Base-by-base conservation (phyloP, 306 rosid genomes). In the Prunus campanulata region DNA sequence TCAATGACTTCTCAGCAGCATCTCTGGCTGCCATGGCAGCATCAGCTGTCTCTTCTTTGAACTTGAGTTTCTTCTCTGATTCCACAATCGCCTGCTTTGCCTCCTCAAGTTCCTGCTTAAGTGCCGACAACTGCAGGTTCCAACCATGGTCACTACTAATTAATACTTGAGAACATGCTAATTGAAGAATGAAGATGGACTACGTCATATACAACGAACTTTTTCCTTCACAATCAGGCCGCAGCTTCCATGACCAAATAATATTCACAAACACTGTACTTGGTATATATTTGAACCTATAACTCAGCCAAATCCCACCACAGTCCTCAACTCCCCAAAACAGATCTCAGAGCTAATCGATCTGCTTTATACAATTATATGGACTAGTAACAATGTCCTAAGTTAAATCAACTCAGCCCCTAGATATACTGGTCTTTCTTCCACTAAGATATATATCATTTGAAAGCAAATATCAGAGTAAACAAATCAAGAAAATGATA, bases 1-100 rank as follows among this genome's bases (percentile, higher is more conserved):
- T 91, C 63, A 96, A 83, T 63, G 98, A 96, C 75, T 96, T 92
- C 87, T 96, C 98, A 16, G 99, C 98, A 68, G 99, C 99, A 86
- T 96, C 97, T 91, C 98, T 93, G 57, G 99, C 99, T 54, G 97
- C 97, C 96, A 96, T 96, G 73, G 99, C 99, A 79, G 99, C 99
- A 68, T 86, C 78, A 65, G 97, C 92, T 5, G 97, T 92, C 85
- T 96, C 98, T 89, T 92, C 99, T 83, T 96, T 96, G 87, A 96
- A 92, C 83, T 85, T 92, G 77, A 92, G 96, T 79, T 92, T 96
- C 78, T 92, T 92, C 79, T 89, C 93, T 4, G 84, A 91, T 80
- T 96, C 99, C 80, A 87, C 67, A 86, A 87, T 78, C 70, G 88
- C 85, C 70, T 89, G 93, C 82, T 90, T 91, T 64, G 96, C 91